Percentiles rank a stretch among this genome's conserved stretches.
These are phyloP conservation scores for Cutaneotrichosporon curvatum DNA, from an alignment of 1,284 basidiomycete genomes.

Conservation along the genomic window DNA sequence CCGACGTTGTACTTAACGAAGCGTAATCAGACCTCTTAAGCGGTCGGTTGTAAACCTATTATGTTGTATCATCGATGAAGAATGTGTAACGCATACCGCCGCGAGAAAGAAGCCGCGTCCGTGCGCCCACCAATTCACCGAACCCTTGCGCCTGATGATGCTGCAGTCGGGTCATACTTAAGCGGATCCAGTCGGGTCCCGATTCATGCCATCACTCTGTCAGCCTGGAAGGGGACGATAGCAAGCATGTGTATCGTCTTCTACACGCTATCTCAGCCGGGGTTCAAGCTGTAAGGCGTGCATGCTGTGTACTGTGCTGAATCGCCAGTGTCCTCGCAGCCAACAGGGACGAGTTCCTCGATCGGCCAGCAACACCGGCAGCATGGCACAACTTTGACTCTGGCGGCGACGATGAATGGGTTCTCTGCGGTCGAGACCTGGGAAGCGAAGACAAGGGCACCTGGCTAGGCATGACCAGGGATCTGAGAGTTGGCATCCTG, in stretches of 20 bases:
- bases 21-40: background rate
- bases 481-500: slow-evolving; percentile 38
- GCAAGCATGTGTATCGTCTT: slow-evolving; percentile 44
- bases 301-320: background rate
- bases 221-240: background rate
- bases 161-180: no score
- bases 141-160: no score
- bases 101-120: no score
- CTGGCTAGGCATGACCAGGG: slow-evolving; percentile 39
- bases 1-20: slow-evolving; percentile 13
- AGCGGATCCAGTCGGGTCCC: background rate
- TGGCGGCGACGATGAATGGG: slow-evolving; percentile 7
- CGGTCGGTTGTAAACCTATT: background rate
- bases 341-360: slow-evolving; percentile 43
- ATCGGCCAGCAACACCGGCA: slow-evolving; percentile 34
- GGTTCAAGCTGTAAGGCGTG: slow-evolving; percentile 34
- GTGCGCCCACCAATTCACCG: background rate
- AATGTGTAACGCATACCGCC: no score
- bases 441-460: slow-evolving; percentile 30
- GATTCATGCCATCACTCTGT: background rate
- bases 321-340: slow-evolving; percentile 35
- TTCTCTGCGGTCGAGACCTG: slow-evolving; percentile 33
- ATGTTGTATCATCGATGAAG: background rate
- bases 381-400: slow-evolving; percentile 41
- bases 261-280: slow-evolving; percentile 35